Conservation (phyloP, 805 yeast genomes). For the Starmerella vitae region DNA sequence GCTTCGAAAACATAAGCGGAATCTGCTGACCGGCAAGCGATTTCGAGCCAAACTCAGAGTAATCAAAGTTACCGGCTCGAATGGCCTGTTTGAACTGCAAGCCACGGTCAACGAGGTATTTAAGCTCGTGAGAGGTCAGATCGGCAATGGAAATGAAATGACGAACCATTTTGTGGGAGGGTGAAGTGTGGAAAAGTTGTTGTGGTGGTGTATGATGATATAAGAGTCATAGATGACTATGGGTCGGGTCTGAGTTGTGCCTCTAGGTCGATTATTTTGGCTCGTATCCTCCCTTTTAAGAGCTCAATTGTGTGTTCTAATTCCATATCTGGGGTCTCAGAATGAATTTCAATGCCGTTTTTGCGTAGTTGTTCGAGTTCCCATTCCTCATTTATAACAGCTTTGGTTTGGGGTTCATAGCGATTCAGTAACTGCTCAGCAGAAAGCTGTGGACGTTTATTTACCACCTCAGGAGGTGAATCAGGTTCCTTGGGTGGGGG, state of each 20-base stretch:
- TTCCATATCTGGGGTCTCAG: not conserved
- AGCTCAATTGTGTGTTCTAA: not conserved
- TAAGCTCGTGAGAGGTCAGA: slow-evolving; percentile 57
- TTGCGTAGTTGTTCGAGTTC: slow-evolving; percentile 13
- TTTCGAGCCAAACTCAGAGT: slow-evolving; percentile 29
- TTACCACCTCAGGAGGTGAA: too few species aligned
- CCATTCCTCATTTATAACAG: slow-evolving; percentile 8
- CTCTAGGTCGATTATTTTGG: not conserved
- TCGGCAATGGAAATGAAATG: slow-evolving; percentile 77
- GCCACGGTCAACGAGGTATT: slow-evolving; percentile 60
- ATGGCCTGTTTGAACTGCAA: slow-evolving; percentile 41
- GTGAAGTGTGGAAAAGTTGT: not conserved
- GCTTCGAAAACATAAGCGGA: slow-evolving; percentile 72
- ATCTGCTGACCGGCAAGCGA: slow-evolving; percentile 68
- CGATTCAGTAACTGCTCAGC: not conserved
- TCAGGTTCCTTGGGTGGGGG: too few species aligned
- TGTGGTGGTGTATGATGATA: not conserved
- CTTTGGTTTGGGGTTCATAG: not conserved
- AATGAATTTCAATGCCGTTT: slow-evolving; percentile 3
- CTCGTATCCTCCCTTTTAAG: not conserved
- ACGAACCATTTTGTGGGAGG: slow-evolving; percentile 17
- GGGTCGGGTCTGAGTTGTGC: not conserved
- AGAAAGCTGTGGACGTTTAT: not conserved
- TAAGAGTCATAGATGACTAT: not conserved
- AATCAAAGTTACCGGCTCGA: slow-evolving; percentile 33